Evolutionary conservation across 257 asterid genomes (phyloP), one percentile per base, ranked within the genome.

Genomic region (Solanum virginianum): DNA sequence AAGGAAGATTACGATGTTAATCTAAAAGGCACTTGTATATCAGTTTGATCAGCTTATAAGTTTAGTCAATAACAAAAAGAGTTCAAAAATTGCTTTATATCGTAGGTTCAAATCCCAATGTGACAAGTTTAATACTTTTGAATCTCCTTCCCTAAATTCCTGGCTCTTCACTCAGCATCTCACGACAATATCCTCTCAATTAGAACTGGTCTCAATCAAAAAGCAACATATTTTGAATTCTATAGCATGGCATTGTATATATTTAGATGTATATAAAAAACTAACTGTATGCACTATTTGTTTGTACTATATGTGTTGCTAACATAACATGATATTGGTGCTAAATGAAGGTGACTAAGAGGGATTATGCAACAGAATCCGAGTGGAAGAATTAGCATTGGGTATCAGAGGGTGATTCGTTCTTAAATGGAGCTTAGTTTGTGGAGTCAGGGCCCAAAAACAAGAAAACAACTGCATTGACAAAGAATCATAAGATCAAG

Each of bases 341-440:
- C 49, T 82, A n/a, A 85, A 81, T 32, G 16, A 57, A 90, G 93
- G 93, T 91, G 87, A 91, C 91, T 1, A 89, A 89, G 92, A 89
- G 93, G 87, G 91, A 87, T 70, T 81, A 43, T 0, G 84, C 87
- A 8, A 2, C 29, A 6, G 77, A 84, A 82, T 80, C 77, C 51
- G 93, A 87, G 86, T 91, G 93, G 92, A 83, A 10, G 88, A 84
- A 90, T 5, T 91, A 93, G 94, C 92, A 89, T 54, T 91, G 94
- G 94, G 85, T 88, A 87, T 91, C 92, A 7, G 93, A 91, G 81
- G 93, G 91, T 10, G 94, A 91, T 65, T 65, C 8, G 79, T 90
- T 91, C 85, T n/a, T 60, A 16, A 89, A 90, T 81, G 94, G 93
- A 62, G 94, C 94, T 68, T 89, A 36, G 83, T 91, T 91, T 84